phyloP scores from a whole-genome alignment of 1,284 basidiomycete species.

The Tremellales sp. region DNA sequence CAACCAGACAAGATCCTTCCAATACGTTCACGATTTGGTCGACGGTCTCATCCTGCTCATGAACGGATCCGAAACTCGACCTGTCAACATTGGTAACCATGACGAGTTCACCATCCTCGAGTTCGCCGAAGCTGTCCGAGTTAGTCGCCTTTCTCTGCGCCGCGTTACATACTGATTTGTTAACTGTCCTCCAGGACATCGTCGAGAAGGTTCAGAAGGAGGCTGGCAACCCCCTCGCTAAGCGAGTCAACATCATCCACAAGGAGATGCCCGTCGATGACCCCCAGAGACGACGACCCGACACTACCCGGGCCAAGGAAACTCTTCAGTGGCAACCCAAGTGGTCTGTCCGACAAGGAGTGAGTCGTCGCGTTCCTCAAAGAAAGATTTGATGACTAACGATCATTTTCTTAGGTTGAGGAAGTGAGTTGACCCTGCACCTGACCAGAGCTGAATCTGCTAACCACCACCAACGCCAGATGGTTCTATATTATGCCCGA shows the following conservation, averaged over 20 bases:
- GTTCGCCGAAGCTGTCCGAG: slow-evolving; percentile 78
- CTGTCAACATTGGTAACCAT: slow-evolving; percentile 89
- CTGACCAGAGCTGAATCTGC: too few species aligned
- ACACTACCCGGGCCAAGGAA: slow-evolving; percentile 84
- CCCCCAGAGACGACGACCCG: slow-evolving; percentile 87
- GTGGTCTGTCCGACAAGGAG: slow-evolving; percentile 55
- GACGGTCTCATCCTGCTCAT: slow-evolving; percentile 76
- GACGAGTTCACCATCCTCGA: slow-evolving; percentile 92
- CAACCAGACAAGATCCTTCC: slow-evolving; percentile 91
- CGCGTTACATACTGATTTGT: background rate
- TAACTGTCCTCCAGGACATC: slow-evolving; percentile 54
- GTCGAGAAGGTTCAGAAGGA: slow-evolving; percentile 84
- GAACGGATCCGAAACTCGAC: slow-evolving; percentile 85
- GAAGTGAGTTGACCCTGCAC: too few species aligned
- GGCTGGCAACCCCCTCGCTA: slow-evolving; percentile 59
- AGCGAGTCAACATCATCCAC: slow-evolving; percentile 69
- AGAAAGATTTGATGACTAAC: too few species aligned
- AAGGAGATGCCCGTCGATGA: slow-evolving; percentile 88
- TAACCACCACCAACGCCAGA: too few species aligned
- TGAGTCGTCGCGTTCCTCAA: too few species aligned
- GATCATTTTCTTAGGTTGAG: too few species aligned
- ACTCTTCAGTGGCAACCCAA: slow-evolving; percentile 87
- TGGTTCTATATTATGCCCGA: too few species aligned
- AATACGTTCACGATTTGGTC: slow-evolving; percentile 63
- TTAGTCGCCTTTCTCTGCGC: slow-evolving; percentile 16